A percentile compares a stretch with the other conserved stretches of the same genome.
Evolutionary conservation across 371 early-diverging fungal genomes (phyloP).

Genomic region (Mortierella sp.): DNA sequence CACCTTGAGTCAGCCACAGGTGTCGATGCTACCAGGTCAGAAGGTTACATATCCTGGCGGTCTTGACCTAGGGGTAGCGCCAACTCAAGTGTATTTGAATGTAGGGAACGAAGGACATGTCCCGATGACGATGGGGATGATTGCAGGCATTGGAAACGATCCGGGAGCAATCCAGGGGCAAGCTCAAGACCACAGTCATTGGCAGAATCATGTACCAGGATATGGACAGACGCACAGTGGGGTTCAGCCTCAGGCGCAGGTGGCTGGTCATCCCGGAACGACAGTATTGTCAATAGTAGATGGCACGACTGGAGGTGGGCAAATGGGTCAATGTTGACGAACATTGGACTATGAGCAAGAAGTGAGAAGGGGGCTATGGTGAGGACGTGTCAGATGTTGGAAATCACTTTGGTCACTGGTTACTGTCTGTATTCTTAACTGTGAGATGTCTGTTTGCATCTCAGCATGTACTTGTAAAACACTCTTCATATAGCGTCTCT

Average conservation of each 20-base stretch:
- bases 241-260: background rate
- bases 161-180: background rate
- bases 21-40: constrained; percentile 3
- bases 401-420: background rate
- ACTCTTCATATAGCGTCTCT: background rate
- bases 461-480: background rate
- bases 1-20: too few species aligned
- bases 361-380: background rate
- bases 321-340: background rate
- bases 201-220: background rate
- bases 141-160: background rate
- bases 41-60: background rate
- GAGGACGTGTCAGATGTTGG: background rate
- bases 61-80: background rate
- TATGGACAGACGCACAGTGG: background rate
- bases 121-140: background rate
- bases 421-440: background rate
- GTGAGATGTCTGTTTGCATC: background rate
- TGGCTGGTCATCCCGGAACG: background rate
- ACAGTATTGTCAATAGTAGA: background rate
- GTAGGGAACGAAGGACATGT: background rate
- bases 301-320: background rate
- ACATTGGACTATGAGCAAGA: background rate
- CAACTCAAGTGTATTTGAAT: background rate
- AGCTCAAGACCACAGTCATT: background rate